Conservation (phyloP, 768 basidiomycete species). For the Pholiota conissans region DNA sequence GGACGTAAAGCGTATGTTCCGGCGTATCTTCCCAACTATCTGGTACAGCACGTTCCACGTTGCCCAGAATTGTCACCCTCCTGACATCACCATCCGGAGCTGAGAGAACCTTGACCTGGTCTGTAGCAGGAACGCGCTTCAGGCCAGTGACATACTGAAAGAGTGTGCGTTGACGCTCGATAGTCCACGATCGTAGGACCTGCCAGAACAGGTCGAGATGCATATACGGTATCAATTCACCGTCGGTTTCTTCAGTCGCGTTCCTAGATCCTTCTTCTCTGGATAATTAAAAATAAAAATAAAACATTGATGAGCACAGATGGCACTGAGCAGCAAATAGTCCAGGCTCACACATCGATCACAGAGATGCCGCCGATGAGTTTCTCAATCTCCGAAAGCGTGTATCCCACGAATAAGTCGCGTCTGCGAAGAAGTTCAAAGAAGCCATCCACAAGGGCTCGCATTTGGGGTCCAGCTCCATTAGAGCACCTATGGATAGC, state of each 20-base stretch:
- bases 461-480: slow-evolving; percentile 14
- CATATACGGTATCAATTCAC: slow-evolving; percentile 15
- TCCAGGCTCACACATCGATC: slow-evolving; percentile 17
- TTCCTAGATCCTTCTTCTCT: slow-evolving; percentile 17
- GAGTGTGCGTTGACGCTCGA: slow-evolving; percentile 20
- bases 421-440: slow-evolving; percentile 18
- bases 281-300: neutral
- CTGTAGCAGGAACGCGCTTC: slow-evolving; percentile 25
- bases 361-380: slow-evolving; percentile 24
- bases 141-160: slow-evolving; percentile 26
- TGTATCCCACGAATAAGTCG: slow-evolving; percentile 22
- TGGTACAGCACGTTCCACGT: slow-evolving; percentile 25
- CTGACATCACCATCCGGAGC: slow-evolving; percentile 26
- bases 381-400: slow-evolving; percentile 21
- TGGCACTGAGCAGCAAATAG: neutral
- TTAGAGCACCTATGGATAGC: slow-evolving; percentile 11
- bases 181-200: slow-evolving; percentile 23
- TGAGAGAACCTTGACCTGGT: slow-evolving; percentile 26
- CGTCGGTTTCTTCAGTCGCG: slow-evolving; percentile 11
- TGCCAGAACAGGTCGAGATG: slow-evolving; percentile 26
- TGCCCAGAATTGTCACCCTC: slow-evolving; percentile 25
- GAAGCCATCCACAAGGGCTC: slow-evolving; percentile 24
- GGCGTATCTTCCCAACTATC: slow-evolving; percentile 24
- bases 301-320: too few species aligned
- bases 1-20: slow-evolving; percentile 27